Conservation (phyloP, 2,329 filamentous ascomycete genomes). For the Fusarium sp. region DNA sequence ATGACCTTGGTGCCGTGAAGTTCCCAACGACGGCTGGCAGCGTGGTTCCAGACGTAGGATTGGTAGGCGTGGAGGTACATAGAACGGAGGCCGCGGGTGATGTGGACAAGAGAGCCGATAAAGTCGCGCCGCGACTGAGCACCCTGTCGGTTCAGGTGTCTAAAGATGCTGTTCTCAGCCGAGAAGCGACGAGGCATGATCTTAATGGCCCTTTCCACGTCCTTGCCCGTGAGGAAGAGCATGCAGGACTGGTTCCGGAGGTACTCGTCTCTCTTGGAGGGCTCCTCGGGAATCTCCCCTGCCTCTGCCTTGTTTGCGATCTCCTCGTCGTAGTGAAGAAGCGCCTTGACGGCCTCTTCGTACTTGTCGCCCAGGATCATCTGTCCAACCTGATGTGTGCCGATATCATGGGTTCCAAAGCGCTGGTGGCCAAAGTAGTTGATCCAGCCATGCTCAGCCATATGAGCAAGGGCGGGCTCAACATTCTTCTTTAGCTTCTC, state of each 20-base stretch:
- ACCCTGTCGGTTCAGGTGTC: slow-evolving; percentile 72
- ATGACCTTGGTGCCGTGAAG: slow-evolving; percentile 79
- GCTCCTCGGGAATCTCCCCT: slow-evolving; percentile 53
- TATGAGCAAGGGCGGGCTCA: slow-evolving; percentile 71
- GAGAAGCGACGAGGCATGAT: slow-evolving; percentile 83
- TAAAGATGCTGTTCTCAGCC: slow-evolving; percentile 83
- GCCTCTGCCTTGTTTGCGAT: slow-evolving; percentile 62
- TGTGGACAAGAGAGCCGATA: slow-evolving; percentile 81
- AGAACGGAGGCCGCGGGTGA: slow-evolving; percentile 83
- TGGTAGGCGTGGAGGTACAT: slow-evolving; percentile 99
- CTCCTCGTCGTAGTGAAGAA: slow-evolving; percentile 78
- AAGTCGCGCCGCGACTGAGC: slow-evolving; percentile 72
- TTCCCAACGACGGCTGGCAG: slow-evolving; percentile 83
- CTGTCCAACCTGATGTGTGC: slow-evolving; percentile 86
- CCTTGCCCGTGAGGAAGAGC: slow-evolving; percentile 73
- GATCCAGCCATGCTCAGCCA: slow-evolving; percentile 84
- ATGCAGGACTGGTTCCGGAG: slow-evolving; percentile 83
- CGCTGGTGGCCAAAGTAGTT: slow-evolving; percentile 99
- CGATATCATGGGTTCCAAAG: slow-evolving; percentile 88
- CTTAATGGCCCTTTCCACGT: slow-evolving; percentile 70
- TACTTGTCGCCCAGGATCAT: slow-evolving; percentile 87
- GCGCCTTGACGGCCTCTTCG: slow-evolving; percentile 80
- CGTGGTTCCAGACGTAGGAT: slow-evolving; percentile 92
- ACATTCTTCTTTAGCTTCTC: slow-evolving; percentile 54
- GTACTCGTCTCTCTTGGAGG: slow-evolving; percentile 79